A percentile compares a stretch with the other conserved stretches of the same genome.
These are phyloP conservation scores for Yamadazyma paraphyllophila DNA, from an alignment of 805 yeast genomes.

Conservation along the genomic window DNA sequence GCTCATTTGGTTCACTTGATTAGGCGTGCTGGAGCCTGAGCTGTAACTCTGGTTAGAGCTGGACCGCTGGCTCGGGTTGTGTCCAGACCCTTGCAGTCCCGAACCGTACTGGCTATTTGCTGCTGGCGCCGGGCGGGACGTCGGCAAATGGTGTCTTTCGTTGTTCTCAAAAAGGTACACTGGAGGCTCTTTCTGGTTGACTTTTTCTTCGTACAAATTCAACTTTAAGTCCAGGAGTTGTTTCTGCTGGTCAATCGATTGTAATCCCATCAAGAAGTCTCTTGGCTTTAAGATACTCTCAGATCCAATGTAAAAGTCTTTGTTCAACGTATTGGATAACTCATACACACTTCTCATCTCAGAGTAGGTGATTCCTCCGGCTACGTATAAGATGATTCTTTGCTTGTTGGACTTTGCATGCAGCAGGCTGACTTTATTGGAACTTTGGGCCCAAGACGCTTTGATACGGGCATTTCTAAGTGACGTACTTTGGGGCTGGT, in stretches of 20 bases:
- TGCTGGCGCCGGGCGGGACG: constrained; percentile 3
- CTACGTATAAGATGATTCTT: constrained; percentile 71
- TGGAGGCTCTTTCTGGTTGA: constrained; percentile 42
- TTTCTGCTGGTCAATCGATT: constrained; percentile 36
- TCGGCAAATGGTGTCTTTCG: constrained; percentile 15
- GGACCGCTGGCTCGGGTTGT: too few relatives aligned
- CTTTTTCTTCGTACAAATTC: constrained; percentile 23
- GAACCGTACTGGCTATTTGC: background rate
- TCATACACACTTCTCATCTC: constrained; percentile 79
- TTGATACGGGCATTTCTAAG: constrained; percentile 69
- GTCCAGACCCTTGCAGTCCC: too few relatives aligned
- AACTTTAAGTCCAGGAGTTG: constrained; percentile 44
- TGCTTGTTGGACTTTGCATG: constrained; percentile 41
- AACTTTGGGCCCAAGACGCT: constrained; percentile 69
- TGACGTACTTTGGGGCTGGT: constrained; percentile 30
- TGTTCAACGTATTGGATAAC: constrained; percentile 56
- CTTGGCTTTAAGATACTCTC: constrained; percentile 67
- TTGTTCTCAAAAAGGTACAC: constrained; percentile 35
- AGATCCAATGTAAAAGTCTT: constrained; percentile 79
- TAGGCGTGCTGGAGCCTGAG: constrained; percentile 2
- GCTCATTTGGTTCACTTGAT: constrained; percentile 9
- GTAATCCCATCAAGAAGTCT: constrained; percentile 43
- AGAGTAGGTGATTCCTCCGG: constrained; percentile 87
- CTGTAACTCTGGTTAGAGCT: background rate
- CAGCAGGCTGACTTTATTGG: constrained; percentile 16